Base-by-base conservation (phyloP, 225 moss, liverwort and hornwort genomes). In the Asterella californica region DNA sequence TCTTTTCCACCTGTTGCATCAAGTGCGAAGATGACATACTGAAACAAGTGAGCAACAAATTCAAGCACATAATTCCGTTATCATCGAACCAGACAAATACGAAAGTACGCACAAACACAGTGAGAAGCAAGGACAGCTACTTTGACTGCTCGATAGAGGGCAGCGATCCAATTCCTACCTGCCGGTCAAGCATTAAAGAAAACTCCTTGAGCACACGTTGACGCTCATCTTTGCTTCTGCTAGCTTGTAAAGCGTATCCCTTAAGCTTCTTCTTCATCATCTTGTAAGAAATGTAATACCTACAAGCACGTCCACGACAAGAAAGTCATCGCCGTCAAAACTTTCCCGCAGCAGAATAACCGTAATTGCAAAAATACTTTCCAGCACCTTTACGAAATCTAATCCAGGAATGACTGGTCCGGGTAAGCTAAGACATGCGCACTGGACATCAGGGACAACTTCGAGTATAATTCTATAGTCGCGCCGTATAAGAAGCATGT, bases 271-370 rank as follows among this genome's bases (percentile, higher is more conserved):
- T 87, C 87, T 94, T 96, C 92, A 96, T 92, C 83, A 83, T 47
- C 82, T 91, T 91, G 88, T 96, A 96, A 34, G 91, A 88, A 65
- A 94, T 92, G 84, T 96, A 96, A 77, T 96, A 90, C 25, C 94
- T 96, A 82, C 86, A 80, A 30, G 22, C 12, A 53, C 21, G 38
- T 33, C 32, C 21, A 75, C 22, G 12, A 54, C 54, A 57, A 34
- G 9, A 48, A 29, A 50, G 29, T 18, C 53, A 24, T 42, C 70
- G 30, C 64, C 30, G 30, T 33, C 64, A 65, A 65, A 15, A 15
- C 14, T 32, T 15, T 10, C n/a, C 25, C 62, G 11, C 3, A 0
- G 62, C 8, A 0, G 27, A 10, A 32, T 5, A 7, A 65, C 64
- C 30, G 32, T 65, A 65, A 10, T 6, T 67, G 42, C 4, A 63